Percentiles rank a stretch among this genome's conserved stretches.
Conservation (phyloP, 495 filamentous ascomycete genomes). For the Neurospora sp. region DNA sequence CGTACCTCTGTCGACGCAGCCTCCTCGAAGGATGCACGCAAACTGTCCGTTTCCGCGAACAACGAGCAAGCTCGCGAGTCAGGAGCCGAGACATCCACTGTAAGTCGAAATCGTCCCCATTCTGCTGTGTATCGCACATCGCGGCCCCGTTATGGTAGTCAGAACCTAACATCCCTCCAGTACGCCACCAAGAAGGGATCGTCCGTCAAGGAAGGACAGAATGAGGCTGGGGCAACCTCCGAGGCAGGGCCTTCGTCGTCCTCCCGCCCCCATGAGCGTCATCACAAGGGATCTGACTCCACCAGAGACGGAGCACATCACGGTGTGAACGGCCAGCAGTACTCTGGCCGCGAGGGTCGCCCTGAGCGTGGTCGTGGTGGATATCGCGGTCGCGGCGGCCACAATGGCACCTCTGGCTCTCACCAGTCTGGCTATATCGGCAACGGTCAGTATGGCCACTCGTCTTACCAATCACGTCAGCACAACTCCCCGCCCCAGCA, state of each 20-base stretch:
- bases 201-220: constrained; percentile 13
- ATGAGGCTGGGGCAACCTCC: constrained; percentile 11
- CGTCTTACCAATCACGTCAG: constrained; percentile 17
- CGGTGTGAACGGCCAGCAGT: constrained; percentile 16
- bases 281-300: constrained; percentile 9
- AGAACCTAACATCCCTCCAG: constrained; percentile 4
- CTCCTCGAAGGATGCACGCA: constrained; percentile 32
- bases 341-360: constrained; percentile 24
- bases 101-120: constrained; percentile 11
- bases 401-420: constrained; percentile 6
- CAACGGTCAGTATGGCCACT: constrained; percentile 20
- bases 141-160: not conserved
- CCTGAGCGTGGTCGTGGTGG: constrained; percentile 30
- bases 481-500: constrained; percentile 12
- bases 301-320: constrained; percentile 15
- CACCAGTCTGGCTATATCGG: constrained; percentile 8
- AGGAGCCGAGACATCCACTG: constrained; percentile 11
- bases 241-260: constrained; percentile 8
- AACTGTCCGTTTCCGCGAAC: constrained; percentile 19
- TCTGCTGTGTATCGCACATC: not conserved
- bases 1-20: constrained; percentile 36
- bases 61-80: constrained; percentile 28
- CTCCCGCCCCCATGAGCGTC: constrained; percentile 12
- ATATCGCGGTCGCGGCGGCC: constrained; percentile 28
- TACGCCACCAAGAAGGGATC: constrained; percentile 10